phyloP scores from a whole-genome alignment of 2,329 filamentous ascomycete genomes.

The Alternaria tenuissima region DNA sequence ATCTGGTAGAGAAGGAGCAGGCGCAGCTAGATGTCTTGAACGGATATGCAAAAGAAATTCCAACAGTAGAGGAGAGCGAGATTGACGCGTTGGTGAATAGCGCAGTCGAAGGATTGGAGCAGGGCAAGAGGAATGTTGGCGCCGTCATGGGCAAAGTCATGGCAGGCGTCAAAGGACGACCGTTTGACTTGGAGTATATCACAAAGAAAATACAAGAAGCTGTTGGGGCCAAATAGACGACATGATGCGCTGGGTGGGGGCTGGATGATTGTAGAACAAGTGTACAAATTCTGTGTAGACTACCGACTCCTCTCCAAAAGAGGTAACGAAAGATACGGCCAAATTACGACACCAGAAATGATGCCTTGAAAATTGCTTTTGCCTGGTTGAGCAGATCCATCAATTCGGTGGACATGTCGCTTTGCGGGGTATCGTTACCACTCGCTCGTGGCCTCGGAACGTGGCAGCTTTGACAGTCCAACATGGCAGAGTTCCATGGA shows the following conservation, averaged over 20 bases:
- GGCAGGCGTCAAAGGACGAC: conserved; percentile 68
- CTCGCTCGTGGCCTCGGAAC: background rate
- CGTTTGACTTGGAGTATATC: conserved; percentile 69
- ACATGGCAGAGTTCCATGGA: background rate
- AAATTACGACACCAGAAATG: conserved; percentile 1
- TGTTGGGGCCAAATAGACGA: conserved; percentile 31
- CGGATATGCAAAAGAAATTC: conserved; percentile 68
- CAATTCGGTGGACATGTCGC: background rate
- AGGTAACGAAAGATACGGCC: conserved; percentile 2
- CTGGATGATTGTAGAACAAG: conserved; percentile 8
- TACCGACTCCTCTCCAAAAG: conserved; percentile 5
- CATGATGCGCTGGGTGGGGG: background rate
- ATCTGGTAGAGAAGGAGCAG: conserved; percentile 75
- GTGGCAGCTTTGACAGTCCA: conserved; percentile 6
- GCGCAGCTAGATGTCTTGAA: conserved; percentile 70
- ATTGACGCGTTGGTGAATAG: conserved; percentile 63
- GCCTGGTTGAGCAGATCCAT: background rate
- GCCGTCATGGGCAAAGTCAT: conserved; percentile 68
- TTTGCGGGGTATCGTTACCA: conserved; percentile 4
- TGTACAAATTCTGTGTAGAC: conserved; percentile 14
- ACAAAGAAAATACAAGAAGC: conserved; percentile 65
- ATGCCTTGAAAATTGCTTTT: background rate
- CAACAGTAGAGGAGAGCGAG: conserved; percentile 66
- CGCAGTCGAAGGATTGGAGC: conserved; percentile 61
- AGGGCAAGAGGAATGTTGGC: conserved; percentile 62